A percentile compares a stretch with the other conserved stretches of the same genome.
These are phyloP conservation scores for Austroboletus novae-zelandiae DNA, from an alignment of 1,284 basidiomycete genomes.

Conservation along the genomic window DNA sequence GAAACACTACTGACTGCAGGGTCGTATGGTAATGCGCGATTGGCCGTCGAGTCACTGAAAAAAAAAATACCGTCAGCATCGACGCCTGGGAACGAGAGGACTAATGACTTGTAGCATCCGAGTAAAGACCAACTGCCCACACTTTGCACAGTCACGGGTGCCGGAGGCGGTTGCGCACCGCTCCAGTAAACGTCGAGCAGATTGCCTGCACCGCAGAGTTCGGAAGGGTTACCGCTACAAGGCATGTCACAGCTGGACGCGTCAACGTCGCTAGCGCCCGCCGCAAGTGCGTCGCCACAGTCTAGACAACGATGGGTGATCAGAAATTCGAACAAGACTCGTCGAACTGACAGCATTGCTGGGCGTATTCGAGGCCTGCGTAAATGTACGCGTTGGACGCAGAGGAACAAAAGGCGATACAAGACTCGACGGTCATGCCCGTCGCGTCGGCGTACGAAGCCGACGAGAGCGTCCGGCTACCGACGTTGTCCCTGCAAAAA, in stretches of 20 bases:
- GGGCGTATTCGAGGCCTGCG: constrained; percentile 58
- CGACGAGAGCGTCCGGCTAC: constrained; percentile 50
- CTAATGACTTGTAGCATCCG: constrained; percentile 16
- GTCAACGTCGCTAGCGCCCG: constrained; percentile 45
- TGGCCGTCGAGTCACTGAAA: constrained; percentile 41
- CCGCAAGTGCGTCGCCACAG: constrained; percentile 56
- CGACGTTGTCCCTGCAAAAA: constrained; percentile 46
- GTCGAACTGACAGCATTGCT: constrained; percentile 56
- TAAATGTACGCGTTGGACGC: constrained; percentile 48
- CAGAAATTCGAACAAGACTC: too few species aligned
- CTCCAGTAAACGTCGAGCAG: constrained; percentile 66
- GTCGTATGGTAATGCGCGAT: constrained; percentile 48
- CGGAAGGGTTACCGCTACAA: constrained; percentile 56
- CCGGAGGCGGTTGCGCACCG: constrained; percentile 50
- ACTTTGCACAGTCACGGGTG: constrained; percentile 9
- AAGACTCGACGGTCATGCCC: constrained; percentile 64
- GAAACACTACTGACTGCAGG: constrained; percentile 30
- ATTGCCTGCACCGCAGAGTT: constrained; percentile 60
- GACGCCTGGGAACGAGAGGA: background rate
- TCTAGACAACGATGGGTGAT: constrained; percentile 36
- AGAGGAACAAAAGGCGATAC: constrained; percentile 56
- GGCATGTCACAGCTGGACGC: constrained; percentile 57
- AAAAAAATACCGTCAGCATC: background rate
- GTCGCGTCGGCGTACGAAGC: constrained; percentile 43
- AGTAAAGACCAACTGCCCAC: constrained; percentile 14